A percentile compares a stretch with the other conserved stretches of the same genome.
These are phyloP conservation scores for Acanthamoeba divionensis DNA, from an alignment of 208 protist genomes.

Conservation along the genomic window DNA sequence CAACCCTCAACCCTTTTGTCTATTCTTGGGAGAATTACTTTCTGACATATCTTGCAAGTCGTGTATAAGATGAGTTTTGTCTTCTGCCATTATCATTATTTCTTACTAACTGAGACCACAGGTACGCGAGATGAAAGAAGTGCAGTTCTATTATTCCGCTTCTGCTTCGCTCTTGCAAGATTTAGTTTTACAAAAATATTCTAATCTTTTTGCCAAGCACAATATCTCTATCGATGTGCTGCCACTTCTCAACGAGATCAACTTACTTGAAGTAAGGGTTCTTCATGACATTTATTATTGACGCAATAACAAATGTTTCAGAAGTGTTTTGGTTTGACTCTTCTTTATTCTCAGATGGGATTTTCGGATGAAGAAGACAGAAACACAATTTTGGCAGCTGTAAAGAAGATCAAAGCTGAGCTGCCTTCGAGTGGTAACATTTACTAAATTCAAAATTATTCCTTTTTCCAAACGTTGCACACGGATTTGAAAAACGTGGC, in stretches of 20 bases:
- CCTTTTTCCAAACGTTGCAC: too few relatives aligned
- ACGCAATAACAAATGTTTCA: too few relatives aligned
- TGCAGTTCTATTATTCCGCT: slow-evolving; percentile 47
- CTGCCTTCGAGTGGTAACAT: slow-evolving; percentile 36
- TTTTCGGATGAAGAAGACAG: neutral
- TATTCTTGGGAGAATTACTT: too few relatives aligned
- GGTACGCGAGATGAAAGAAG: slow-evolving; percentile 41
- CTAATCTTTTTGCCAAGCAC: slow-evolving; percentile 28
- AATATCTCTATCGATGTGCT: slow-evolving; percentile 8
- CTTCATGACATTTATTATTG: neutral
- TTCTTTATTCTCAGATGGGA: neutral
- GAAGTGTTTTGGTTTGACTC: neutral
- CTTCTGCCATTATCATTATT: neutral
- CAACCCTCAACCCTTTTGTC: too few relatives aligned
- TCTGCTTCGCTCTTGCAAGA: slow-evolving; percentile 43
- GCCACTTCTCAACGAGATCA: neutral
- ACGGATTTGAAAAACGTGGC: neutral
- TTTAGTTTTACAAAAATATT: slow-evolving; percentile 24
- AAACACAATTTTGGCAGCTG: neutral
- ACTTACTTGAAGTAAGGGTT: neutral
- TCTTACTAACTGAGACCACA: neutral
- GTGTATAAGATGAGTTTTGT: neutral
- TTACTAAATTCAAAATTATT: too few relatives aligned
- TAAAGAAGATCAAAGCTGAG: slow-evolving; percentile 48
- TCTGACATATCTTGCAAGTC: neutral